phyloP scores from a whole-genome alignment of 768 basidiomycete genomes.

The Nevesoporus exiguus region DNA sequence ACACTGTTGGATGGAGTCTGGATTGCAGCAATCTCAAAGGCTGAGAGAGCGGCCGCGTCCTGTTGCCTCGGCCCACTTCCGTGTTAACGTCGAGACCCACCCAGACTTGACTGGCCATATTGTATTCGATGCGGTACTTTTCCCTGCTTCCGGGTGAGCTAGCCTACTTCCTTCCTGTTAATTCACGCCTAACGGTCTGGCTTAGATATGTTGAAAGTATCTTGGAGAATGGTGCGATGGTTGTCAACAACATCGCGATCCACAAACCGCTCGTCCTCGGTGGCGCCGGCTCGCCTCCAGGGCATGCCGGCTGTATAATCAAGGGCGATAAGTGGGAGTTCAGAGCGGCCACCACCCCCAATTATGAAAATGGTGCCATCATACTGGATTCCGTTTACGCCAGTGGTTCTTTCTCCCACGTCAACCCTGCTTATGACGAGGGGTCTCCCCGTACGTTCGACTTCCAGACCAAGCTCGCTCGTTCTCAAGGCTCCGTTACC shows the following conservation, averaged over 20 bases:
- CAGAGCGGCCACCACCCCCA: constrained; percentile 24
- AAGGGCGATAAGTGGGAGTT: constrained; percentile 30
- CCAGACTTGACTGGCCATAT: constrained; percentile 43
- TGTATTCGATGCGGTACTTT: constrained; percentile 42
- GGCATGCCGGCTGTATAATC: constrained; percentile 27
- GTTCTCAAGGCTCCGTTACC: constrained; percentile 15
- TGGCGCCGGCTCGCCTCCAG: constrained; percentile 14
- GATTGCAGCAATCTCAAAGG: constrained; percentile 20
- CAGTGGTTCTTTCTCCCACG: constrained; percentile 25
- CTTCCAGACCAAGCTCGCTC: constrained; percentile 19
- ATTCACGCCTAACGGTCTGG: background rate
- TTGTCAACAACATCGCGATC: constrained; percentile 25
- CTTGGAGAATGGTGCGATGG: constrained; percentile 34
- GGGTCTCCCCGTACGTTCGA: constrained; percentile 22
- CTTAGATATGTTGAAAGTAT: constrained; percentile 28
- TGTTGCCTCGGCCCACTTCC: constrained; percentile 34
- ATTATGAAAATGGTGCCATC: constrained; percentile 22
- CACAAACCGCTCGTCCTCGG: constrained; percentile 30
- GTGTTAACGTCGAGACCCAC: constrained; percentile 33
- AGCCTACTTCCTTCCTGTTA: constrained; percentile 3
- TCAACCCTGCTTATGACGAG: constrained; percentile 27
- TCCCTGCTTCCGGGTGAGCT: constrained; percentile 44
- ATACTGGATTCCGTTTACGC: constrained; percentile 31
- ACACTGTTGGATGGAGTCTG: constrained; percentile 27
- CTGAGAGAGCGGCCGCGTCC: constrained; percentile 32